Conservation (phyloP, 2,329 filamentous ascomycete genomes). For the Talaromyces verruculosus region DNA sequence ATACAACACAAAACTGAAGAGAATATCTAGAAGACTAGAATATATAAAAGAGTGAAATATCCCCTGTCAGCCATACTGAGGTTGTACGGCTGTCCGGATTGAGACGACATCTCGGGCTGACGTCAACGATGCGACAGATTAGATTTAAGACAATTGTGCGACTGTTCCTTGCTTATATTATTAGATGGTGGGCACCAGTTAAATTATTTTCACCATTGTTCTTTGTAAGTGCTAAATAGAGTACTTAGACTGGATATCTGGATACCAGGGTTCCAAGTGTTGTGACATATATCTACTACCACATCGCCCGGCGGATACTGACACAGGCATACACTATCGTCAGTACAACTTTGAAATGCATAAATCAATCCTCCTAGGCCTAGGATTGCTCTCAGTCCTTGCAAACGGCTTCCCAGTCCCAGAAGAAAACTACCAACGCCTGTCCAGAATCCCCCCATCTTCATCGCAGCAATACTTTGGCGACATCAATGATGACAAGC, state of each 20-base stretch:
- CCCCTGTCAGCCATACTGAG: neutral
- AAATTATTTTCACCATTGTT: neutral
- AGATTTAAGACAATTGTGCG: neutral
- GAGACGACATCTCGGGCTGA: neutral
- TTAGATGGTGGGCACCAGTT: neutral
- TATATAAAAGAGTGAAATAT: neutral
- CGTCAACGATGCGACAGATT: neutral
- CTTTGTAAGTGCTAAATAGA: neutral
- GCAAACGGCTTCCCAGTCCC: slow-evolving; percentile 23
- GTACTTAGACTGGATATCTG: neutral
- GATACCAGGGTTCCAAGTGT: too few species aligned
- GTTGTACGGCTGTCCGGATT: neutral
- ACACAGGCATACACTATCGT: neutral
- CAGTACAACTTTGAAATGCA: neutral
- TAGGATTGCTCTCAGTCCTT: neutral
- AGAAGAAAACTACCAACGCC: slow-evolving; percentile 34
- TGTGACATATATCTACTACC: neutral
- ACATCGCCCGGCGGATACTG: too few species aligned
- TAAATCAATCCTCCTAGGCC: neutral
- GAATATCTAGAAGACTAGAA: neutral
- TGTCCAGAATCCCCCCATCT: slow-evolving; percentile 30
- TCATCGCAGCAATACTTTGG: slow-evolving; percentile 30
- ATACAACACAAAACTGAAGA: neutral
- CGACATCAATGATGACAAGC: neutral
- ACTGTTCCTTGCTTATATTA: neutral